Base-by-base conservation (phyloP, 2,329 filamentous ascomycete species). In the Colletotrichum trifolii region DNA sequence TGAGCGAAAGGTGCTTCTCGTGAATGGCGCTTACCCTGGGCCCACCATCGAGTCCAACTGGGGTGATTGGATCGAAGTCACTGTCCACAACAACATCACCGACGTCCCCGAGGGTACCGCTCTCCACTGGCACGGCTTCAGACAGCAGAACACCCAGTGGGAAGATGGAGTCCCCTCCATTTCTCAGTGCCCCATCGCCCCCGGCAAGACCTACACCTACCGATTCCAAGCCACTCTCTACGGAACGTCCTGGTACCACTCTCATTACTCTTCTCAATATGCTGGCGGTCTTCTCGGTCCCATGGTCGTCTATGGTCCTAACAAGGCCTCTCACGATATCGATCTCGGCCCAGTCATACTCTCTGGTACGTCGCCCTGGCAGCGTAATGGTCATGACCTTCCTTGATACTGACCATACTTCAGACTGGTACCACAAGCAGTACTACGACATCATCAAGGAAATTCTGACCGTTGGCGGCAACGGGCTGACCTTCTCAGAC, bases 71-170 rank as follows among this genome's bases (percentile, higher is more conserved):
- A 82, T 88, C 49, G 78, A 91, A 58, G 86, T 93, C 47, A 89
- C 87, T 36, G 84, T 94, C 60, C 83, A 87, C 75, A 96, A 96
- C 76, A 85, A 88, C 54, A 86, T 94, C 11, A 85, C 69, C 66
- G 75, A 73, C 2, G 78, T 49, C 67, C 81, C 71, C 71, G 88
- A 74, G 77, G 84, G 84, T 10, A 77, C 81, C 0, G 71, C 79
- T 3, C 74, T 87, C 4, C 85, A 87, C 71, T 86, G 83, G 82
- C 85, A 87, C 64, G 84, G 85, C 0, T 80, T 87, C 59, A 75
- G 82, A 2, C 83, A 86, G 66, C 76, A 77, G 2, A 73, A 72
- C 2, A 86, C 78, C 1, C 81, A 83, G 2, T 82, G 84, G 77
- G 81, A 87, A 66, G 85, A 87, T 62, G 84, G 85, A 35, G 81